These are phyloP conservation scores for Amauroascus verrucosus DNA, from an alignment of 2,329 filamentous ascomycete species.

Conservation along the genomic window DNA sequence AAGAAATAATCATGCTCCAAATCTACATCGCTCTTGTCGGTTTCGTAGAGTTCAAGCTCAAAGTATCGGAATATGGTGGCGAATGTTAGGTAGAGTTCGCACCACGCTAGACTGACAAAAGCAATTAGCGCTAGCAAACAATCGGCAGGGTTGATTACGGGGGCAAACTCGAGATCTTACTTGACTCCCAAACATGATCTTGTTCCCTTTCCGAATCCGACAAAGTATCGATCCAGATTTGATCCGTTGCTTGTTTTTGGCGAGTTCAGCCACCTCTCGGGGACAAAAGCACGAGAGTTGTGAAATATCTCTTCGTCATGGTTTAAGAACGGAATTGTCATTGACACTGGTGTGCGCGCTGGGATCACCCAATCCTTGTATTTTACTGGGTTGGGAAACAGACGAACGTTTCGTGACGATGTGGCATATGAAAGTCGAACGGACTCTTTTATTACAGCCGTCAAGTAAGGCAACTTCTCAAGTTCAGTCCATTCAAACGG, in stretches of 20 bases:
- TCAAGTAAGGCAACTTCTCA: slow-evolving; percentile 12
- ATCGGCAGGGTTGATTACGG: neutral
- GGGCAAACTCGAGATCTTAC: neutral
- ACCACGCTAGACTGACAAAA: slow-evolving; percentile 13
- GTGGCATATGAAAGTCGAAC: neutral
- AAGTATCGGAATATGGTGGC: slow-evolving; percentile 2
- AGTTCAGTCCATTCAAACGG: neutral
- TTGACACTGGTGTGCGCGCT: neutral
- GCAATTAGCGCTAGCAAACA: neutral
- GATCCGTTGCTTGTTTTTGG: neutral
- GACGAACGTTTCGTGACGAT: neutral
- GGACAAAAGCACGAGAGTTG: neutral
- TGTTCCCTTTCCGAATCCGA: neutral
- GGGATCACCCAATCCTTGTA: neutral
- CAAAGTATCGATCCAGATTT: neutral
- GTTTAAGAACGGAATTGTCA: neutral
- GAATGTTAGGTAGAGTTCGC: slow-evolving; percentile 15
- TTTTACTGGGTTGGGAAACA: neutral
- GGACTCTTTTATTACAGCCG: slow-evolving; percentile 7
- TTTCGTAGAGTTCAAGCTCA: slow-evolving; percentile 8
- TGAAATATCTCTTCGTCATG: neutral
- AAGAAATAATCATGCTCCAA: slow-evolving; percentile 6
- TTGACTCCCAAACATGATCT: neutral
- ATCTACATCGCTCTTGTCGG: slow-evolving; percentile 7
- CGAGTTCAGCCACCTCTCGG: neutral